Percentiles rank a stretch among this genome's conserved stretches.
phyloP scores from a whole-genome alignment of 495 filamentous ascomycete species.

The Hypoxylon crocopeplum region DNA sequence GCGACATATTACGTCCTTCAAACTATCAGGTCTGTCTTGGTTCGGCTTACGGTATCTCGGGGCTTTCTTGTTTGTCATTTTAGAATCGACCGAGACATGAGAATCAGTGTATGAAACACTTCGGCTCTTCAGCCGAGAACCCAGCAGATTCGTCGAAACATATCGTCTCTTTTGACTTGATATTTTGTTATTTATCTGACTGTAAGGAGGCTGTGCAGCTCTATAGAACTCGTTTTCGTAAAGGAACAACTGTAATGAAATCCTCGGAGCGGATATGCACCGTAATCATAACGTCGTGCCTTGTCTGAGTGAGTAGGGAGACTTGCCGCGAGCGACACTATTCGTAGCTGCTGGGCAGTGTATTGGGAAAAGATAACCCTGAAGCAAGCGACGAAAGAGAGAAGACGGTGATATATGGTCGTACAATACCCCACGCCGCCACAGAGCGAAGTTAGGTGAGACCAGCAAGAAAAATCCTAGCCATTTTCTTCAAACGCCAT shows the following conservation, averaged over 20 bases:
- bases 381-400: background rate
- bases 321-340: background rate
- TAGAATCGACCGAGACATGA: conserved; percentile 3
- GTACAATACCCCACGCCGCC: conserved; percentile 7
- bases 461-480: conserved; percentile 9
- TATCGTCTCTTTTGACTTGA: background rate
- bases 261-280: background rate
- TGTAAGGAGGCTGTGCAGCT: background rate
- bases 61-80: background rate
- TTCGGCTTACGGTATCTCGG: background rate
- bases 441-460: conserved; percentile 1
- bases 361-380: background rate
- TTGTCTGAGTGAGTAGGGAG: background rate
- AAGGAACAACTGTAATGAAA: conserved; percentile 1
- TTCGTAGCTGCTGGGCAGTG: background rate
- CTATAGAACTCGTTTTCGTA: background rate
- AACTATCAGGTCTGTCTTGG: background rate
- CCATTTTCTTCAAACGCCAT: conserved; percentile 17
- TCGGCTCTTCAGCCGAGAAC: conserved; percentile 20
- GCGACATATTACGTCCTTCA: background rate
- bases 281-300: conserved; percentile 11
- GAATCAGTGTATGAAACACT: conserved; percentile 12
- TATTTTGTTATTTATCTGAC: background rate
- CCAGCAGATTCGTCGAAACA: background rate
- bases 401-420: conserved; percentile 5